phyloP scores from a whole-genome alignment of 2,329 filamentous ascomycete genomes.

The Fusarium sp. region DNA sequence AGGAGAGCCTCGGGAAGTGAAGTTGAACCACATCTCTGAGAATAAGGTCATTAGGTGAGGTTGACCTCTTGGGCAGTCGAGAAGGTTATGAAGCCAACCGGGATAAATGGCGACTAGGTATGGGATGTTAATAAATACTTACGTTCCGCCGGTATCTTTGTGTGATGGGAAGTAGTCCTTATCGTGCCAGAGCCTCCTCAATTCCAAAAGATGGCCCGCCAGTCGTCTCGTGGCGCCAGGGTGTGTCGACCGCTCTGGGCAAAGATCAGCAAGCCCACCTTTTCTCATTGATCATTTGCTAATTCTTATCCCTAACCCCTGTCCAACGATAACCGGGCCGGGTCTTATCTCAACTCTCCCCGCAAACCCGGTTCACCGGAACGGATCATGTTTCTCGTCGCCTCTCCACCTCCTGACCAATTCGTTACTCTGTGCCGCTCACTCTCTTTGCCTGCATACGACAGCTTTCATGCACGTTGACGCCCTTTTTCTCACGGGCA shows the following conservation, averaged over 20 bases:
- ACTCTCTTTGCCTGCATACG: not conserved
- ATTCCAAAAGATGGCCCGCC: not conserved
- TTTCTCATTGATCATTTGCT: not conserved
- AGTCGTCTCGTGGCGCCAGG: not conserved
- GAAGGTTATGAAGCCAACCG: too few species aligned
- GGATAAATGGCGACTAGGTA: too few species aligned
- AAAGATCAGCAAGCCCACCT: not conserved
- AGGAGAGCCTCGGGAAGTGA: not conserved
- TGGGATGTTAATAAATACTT: too few species aligned
- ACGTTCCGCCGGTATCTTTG: accelerated
- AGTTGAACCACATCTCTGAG: not conserved
- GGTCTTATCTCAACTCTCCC: conserved; percentile 1
- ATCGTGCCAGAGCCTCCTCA: too few species aligned
- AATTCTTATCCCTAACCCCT: not conserved
- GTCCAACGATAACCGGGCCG: not conserved
- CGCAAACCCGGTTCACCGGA: conserved; percentile 2
- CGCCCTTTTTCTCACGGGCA: not conserved
- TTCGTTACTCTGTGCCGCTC: not conserved
- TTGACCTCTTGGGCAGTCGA: too few species aligned
- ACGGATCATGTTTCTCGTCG: not conserved
- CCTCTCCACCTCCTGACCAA: not conserved
- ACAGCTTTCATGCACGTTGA: not conserved
- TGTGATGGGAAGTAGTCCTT: too few species aligned
- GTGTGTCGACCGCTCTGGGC: not conserved
- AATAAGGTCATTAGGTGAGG: not conserved